Evolutionary conservation across 805 yeast species (phyloP), one percentile per base, ranked within the genome.

Genomic region (Kluyveromyces aestuarii): DNA sequence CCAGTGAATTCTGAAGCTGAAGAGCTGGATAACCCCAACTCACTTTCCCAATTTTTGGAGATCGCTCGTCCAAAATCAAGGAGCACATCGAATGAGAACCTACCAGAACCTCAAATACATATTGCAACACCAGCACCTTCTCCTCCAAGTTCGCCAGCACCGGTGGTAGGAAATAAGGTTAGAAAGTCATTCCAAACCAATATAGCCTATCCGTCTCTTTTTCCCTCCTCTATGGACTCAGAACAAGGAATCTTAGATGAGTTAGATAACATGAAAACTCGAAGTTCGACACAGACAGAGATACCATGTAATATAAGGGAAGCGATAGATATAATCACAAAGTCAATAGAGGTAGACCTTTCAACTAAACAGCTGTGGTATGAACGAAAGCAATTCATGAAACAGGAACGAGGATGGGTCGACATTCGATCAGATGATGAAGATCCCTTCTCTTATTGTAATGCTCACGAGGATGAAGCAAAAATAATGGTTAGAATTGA

Each of bases 81-180:
- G 45, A 61, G 57, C 50, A 53, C 64, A 0, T 51, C 66, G 10
- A 68, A 63, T 51, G 41, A 55, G 27, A 51, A 59, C n/a, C 42
- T 64, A n/a, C 54, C 60, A 8, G 55, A 55, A 6, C 68, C 69
- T 9, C 59, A 60, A 13, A 58, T 52, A 25, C 67, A 65, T 48
- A 75, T 88, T 10, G 90, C 96, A 0, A 87, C 96, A 0, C 96
- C 96, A 0, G 85, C 84, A 1, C 93, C 96, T 2, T 86, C 95
- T 0, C 96, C 96, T 0, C 82, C 85, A 0, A 60, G 74, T 16
- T 72, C 79, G 1, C 84, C 86, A 4, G 46, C 66, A 16, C 57
- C 52, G 41, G 48, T 52, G 37, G 63, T 65, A 27, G 54, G 59
- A 9, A 33, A 51, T 14, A 79, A 74, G 55, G 68, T 74, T 8